phyloP scores from a whole-genome alignment of 2,329 filamentous ascomycete species.

The Botryosphaeria dothidea region DNA sequence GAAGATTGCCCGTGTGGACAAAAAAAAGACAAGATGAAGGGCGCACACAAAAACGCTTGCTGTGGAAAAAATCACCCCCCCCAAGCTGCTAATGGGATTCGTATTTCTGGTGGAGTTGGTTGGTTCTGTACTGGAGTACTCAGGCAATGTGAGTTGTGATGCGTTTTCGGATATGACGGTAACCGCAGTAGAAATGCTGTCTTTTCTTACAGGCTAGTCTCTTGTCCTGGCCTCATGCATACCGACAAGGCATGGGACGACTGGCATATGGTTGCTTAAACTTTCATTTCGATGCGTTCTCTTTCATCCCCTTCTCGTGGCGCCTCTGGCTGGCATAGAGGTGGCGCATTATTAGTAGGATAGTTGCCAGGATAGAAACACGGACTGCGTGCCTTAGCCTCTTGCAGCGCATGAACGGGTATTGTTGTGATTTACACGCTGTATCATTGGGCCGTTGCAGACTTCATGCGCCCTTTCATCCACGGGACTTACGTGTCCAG shows the following conservation, averaged over 20 bases:
- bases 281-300: neutral
- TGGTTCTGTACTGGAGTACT: neutral
- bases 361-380: slow-evolving; percentile 17
- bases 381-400: slow-evolving; percentile 8
- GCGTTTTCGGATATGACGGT: slow-evolving; percentile 14
- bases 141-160: neutral
- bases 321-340: slow-evolving; percentile 14
- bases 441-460: neutral
- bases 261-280: neutral
- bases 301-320: neutral
- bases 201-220: neutral
- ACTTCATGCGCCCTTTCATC: no score
- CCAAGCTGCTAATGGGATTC: neutral
- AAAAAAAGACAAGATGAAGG: slow-evolving; percentile 7
- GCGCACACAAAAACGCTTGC: slow-evolving; percentile 9
- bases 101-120: neutral
- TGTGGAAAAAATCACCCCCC: neutral
- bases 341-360: slow-evolving; percentile 8
- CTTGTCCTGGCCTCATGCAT: neutral
- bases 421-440: neutral
- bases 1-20: slow-evolving; percentile 2
- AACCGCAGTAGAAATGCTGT: slow-evolving; percentile 12
- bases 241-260: slow-evolving; percentile 4
- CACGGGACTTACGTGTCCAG: no score
- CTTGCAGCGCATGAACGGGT: neutral